Conservation (phyloP, 179 eudicot species). For the Silene vulgaris region DNA sequence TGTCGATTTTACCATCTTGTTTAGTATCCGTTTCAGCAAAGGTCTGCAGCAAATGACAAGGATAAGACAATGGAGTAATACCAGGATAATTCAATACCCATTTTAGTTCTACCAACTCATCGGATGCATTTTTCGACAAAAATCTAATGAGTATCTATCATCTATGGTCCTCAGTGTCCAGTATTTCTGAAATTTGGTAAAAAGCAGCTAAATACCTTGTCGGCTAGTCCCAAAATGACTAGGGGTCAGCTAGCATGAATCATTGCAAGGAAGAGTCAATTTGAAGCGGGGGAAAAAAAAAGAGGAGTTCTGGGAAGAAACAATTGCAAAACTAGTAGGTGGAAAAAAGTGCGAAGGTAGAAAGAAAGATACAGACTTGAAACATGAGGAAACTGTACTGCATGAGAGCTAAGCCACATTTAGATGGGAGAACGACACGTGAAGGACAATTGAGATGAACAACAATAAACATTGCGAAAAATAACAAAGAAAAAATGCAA, state of each 20-base stretch:
- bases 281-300: too few relatives aligned
- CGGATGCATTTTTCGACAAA: not conserved
- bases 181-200: not conserved
- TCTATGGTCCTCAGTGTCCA: not conserved
- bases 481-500: not conserved
- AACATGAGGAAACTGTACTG: not conserved
- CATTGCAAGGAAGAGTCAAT: too few relatives aligned
- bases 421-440: not conserved
- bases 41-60: conserved; percentile 43
- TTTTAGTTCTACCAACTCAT: not conserved
- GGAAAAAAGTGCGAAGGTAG: not conserved
- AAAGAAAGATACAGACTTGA: not conserved
- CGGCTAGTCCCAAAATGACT: too few relatives aligned
- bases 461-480: not conserved
- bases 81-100: not conserved
- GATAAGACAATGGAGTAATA: not conserved
- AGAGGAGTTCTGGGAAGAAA: too few relatives aligned
- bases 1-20: conserved; percentile 96
- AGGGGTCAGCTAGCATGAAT: not conserved
- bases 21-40: conserved; percentile 99
- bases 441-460: not conserved
- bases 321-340: not conserved
- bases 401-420: not conserved
- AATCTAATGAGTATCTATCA: not conserved
- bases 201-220: not conserved